Conservation (phyloP, 192 early-diverging fungal genomes). For the Entomortierella lignicola region DNA sequence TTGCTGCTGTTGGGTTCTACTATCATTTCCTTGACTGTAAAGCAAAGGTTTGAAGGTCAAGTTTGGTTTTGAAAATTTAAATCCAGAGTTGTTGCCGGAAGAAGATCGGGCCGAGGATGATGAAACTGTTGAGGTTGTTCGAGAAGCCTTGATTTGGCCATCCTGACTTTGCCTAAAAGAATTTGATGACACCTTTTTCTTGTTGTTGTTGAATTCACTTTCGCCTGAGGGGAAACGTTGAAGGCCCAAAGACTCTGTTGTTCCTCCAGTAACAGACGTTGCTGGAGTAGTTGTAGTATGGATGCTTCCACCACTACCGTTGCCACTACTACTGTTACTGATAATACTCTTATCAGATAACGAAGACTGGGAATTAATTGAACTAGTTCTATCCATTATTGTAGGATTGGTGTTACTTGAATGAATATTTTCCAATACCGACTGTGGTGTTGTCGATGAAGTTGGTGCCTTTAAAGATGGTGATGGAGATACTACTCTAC, state of each 20-base stretch:
- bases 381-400: background rate
- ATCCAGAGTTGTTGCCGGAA: slow-evolving; percentile 51
- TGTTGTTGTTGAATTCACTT: slow-evolving; percentile 22
- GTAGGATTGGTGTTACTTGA: background rate
- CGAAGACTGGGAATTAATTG: slow-evolving; percentile 28
- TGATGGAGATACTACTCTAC: background rate
- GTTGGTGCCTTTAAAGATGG: background rate
- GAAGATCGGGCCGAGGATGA: slow-evolving; percentile 54
- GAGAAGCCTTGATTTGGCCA: slow-evolving; percentile 11
- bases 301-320: slow-evolving; percentile 10
- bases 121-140: slow-evolving; percentile 30
- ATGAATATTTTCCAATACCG: background rate
- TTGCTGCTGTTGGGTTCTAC: slow-evolving; percentile 28
- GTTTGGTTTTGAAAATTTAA: slow-evolving; percentile 48
- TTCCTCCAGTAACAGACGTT: slow-evolving; percentile 13
- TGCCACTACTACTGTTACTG: slow-evolving; percentile 24
- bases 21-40: slow-evolving; percentile 40
- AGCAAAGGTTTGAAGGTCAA: slow-evolving; percentile 47
- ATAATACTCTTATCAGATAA: slow-evolving; percentile 25
- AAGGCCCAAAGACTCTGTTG: slow-evolving; percentile 37
- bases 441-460: background rate
- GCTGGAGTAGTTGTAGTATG: slow-evolving; percentile 6
- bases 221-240: slow-evolving; percentile 52
- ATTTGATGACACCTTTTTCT: background rate
- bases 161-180: slow-evolving; percentile 8